These are phyloP conservation scores for Penicillium sp. DNA, from an alignment of 2,329 filamentous ascomycete species.

Conservation along the genomic window DNA sequence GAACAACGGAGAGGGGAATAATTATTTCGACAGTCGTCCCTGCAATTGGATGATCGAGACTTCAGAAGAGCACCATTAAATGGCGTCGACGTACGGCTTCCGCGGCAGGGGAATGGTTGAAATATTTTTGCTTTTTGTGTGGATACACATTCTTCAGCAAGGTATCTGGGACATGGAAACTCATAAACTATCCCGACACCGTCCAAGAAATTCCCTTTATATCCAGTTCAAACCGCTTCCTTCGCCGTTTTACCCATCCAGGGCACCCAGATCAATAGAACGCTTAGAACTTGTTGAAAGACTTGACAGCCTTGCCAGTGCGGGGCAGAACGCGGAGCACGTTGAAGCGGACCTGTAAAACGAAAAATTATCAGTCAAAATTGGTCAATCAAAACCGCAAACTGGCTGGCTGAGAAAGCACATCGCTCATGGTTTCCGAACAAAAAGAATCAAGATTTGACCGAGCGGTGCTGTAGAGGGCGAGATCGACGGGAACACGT, in stretches of 20 bases:
- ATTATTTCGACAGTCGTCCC: slow-evolving; percentile 2
- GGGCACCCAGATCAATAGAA: slow-evolving; percentile 27
- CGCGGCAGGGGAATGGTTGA: slow-evolving; percentile 28
- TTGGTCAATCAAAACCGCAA: too few species aligned
- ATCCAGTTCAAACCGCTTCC: slow-evolving; percentile 36
- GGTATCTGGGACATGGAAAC: slow-evolving; percentile 38
- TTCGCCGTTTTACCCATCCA: slow-evolving; percentile 28
- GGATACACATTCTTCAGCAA: slow-evolving; percentile 37
- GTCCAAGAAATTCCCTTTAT: slow-evolving; percentile 31
- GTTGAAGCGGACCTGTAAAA: slow-evolving; percentile 87
- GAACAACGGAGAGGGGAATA: not conserved
- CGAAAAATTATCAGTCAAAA: slow-evolving; percentile 13
- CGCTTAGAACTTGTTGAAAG: slow-evolving; percentile 95
- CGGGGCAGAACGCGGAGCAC: slow-evolving; percentile 96
- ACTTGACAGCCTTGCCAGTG: slow-evolving; percentile 95
- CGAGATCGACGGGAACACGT: slow-evolving; percentile 44
- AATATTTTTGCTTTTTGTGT: slow-evolving; percentile 36
- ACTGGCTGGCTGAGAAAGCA: too few species aligned
- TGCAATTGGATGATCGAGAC: slow-evolving; percentile 4
- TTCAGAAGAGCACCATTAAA: slow-evolving; percentile 6
- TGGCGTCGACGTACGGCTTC: slow-evolving; percentile 23
- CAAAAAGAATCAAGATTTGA: not conserved
- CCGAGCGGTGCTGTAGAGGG: not conserved
- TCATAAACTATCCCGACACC: slow-evolving; percentile 37
- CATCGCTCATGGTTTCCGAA: too few species aligned